These are phyloP conservation scores for Tetracladium marchalianum DNA, from an alignment of 495 filamentous ascomycete species.

Conservation along the genomic window DNA sequence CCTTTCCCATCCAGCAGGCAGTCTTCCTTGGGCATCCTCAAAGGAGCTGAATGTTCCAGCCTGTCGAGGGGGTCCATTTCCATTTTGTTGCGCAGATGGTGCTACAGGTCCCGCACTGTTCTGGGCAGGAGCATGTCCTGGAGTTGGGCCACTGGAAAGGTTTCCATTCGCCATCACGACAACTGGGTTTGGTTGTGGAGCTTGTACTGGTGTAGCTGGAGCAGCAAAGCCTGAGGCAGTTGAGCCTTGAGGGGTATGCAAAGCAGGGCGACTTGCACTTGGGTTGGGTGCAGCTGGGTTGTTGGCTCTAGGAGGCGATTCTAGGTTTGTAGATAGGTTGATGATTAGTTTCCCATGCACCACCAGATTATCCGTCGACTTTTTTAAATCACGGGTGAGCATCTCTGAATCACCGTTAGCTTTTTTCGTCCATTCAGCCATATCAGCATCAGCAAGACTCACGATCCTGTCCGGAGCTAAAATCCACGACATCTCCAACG, in stretches of 20 bases:
- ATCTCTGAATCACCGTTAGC: constrained; percentile 44
- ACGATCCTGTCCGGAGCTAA: constrained; percentile 88
- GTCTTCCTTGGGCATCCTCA: constrained; percentile 83
- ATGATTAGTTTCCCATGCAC: constrained; percentile 97
- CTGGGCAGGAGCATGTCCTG: constrained; percentile 19
- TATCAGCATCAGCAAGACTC: constrained; percentile 25
- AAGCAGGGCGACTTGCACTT: constrained; percentile 14
- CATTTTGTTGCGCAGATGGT: constrained; percentile 20
- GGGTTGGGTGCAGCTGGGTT: constrained; percentile 7
- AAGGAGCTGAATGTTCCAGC: constrained; percentile 73
- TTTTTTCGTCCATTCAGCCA: not conserved
- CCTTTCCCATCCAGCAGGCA: constrained; percentile 92
- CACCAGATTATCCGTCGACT: constrained; percentile 94
- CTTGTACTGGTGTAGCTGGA: constrained; percentile 8
- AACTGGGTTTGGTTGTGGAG: constrained; percentile 9
- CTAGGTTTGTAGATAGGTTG: constrained; percentile 83
- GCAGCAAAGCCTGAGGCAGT: constrained; percentile 12
- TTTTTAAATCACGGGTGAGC: constrained; percentile 97
- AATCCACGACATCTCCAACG: constrained; percentile 84
- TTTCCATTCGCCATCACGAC: constrained; percentile 17
- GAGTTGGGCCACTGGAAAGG: constrained; percentile 19
- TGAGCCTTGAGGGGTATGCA: constrained; percentile 14
- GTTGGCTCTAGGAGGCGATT: constrained; percentile 11
- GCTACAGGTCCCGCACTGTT: constrained; percentile 14
- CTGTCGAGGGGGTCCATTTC: constrained; percentile 25